Conservation (phyloP, 441 rosid genomes). For the Geranium incanum region DNA sequence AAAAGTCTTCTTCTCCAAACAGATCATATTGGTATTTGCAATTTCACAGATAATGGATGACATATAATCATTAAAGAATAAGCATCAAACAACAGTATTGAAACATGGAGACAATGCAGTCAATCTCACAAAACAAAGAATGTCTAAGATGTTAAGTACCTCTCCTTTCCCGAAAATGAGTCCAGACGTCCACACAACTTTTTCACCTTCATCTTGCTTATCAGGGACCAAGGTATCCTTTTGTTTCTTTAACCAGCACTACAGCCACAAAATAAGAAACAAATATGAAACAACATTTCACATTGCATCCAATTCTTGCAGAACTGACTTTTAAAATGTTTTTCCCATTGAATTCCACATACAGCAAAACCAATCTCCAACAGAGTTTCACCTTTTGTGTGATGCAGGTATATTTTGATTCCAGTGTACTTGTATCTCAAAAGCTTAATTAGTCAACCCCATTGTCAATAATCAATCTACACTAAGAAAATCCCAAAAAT, state of each 20-base stretch:
- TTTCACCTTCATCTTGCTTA: slow-evolving; percentile 47
- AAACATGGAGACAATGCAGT: background rate
- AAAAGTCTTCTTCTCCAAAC: background rate
- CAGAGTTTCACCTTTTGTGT: background rate
- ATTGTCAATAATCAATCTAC: background rate
- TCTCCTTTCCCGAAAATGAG: slow-evolving; percentile 82
- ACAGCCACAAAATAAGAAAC: slow-evolving; percentile 2
- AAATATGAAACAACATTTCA: background rate
- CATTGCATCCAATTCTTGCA: background rate
- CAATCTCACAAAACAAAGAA: slow-evolving; percentile 3
- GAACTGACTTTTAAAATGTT: background rate
- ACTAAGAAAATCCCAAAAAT: too few relatives aligned
- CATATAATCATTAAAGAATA: background rate
- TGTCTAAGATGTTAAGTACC: slow-evolving; percentile 35
- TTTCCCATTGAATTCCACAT: background rate
- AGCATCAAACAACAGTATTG: background rate
- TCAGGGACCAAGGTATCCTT: slow-evolving; percentile 61
- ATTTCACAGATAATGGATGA: background rate
- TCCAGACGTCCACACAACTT: slow-evolving; percentile 82
- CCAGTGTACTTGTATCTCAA: background rate
- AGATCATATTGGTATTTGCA: background rate
- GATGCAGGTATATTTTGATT: background rate
- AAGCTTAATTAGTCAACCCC: background rate
- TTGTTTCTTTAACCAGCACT: slow-evolving; percentile 99
- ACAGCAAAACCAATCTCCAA: background rate